Percentiles rank a stretch among this genome's conserved stretches.
Evolutionary conservation across 805 yeast genomes (phyloP).

Genomic region (Wickerhamiella parazyma): DNA sequence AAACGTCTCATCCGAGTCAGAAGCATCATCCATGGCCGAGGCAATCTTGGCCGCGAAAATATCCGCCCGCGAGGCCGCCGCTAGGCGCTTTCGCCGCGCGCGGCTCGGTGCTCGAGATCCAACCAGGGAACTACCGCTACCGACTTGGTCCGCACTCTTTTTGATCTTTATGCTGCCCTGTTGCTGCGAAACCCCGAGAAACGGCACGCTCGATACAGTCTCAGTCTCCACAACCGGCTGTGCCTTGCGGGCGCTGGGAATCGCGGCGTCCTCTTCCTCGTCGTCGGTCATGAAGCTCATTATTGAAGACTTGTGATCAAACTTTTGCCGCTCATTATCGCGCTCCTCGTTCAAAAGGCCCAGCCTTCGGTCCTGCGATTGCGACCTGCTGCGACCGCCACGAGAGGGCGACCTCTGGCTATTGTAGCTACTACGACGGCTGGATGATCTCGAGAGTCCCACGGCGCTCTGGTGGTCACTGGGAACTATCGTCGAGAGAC

Average conservation of each 20-base stretch:
- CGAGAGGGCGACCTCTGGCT: not conserved
- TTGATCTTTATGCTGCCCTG: slow-evolving; percentile 16
- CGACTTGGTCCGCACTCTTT: slow-evolving; percentile 23
- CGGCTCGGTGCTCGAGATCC: slow-evolving; percentile 12
- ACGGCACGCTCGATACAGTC: slow-evolving; percentile 39
- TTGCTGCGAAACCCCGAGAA: slow-evolving; percentile 24
- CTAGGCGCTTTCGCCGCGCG: slow-evolving; percentile 30
- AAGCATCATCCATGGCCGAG: slow-evolving; percentile 79
- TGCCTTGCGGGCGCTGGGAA: slow-evolving; percentile 6
- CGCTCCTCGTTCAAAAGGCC: not conserved
- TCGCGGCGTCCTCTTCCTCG: slow-evolving; percentile 1
- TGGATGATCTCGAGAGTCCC: not conserved
- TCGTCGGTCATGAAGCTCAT: slow-evolving; percentile 1
- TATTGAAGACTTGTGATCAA: slow-evolving; percentile 1
- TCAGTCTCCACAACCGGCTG: slow-evolving; percentile 39
- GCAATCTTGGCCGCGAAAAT: slow-evolving; percentile 91
- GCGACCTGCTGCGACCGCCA: not conserved
- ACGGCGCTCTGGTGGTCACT: not conserved
- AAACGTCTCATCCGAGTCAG: slow-evolving; percentile 85
- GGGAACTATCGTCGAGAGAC: not conserved
- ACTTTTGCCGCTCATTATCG: not conserved
- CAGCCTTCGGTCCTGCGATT: not conserved
- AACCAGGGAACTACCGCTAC: not conserved
- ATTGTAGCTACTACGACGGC: not conserved
- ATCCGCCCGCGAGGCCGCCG: slow-evolving; percentile 63